Base-by-base conservation (phyloP, 1,284 basidiomycete species). In the Sporisorium iseilematis-ciliati region DNA sequence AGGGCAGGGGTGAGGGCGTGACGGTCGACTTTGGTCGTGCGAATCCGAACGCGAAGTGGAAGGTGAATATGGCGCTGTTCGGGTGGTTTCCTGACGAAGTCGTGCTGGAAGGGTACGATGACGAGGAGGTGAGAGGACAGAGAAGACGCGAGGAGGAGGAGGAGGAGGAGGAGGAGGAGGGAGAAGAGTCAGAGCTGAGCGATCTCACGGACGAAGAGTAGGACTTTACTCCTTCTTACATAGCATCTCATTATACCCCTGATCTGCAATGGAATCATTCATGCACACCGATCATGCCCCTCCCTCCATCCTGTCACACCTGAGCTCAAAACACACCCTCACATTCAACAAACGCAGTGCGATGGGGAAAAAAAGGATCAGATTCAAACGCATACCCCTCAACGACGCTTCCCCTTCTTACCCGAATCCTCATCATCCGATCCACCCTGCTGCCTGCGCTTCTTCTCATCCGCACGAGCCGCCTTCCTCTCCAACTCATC, bases 401-500 rank as follows among this genome's bases (percentile, higher is more conserved):
- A 76, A 23, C 74, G 74, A 59, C 74, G 63, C 66, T 75, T 75
- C 20, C 65, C 42, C 65, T 66, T 68, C 53, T 67, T 72, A 21
- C 69, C 65, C 3, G 25, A 18, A 49, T 72, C 70, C 20, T 79
- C 77, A n/a, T 75, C 75, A 43, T 76, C 79, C 48, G 72, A 76
- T 8, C 71, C 73, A 23, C 79, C 79, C 26, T 71, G 64, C 45
- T 81, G 75, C 2, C 67, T 65, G 4, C 79, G 69, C 74, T 79
- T 81, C 70, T 78, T 79, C 41, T 78, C 75, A 48, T 83, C 82
- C 11, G 81, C 82, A 23, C 75, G 51, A 3, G 80, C 80, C 11
- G 82, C 82, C 67, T 96, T 96, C 51, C 90, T 89, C 86, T 98
- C 95, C 26, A 97, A 88, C 83, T 94, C 94, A 82, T 96, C 95